A percentile compares a stretch with the other conserved stretches of the same genome.
phyloP scores from a whole-genome alignment of 2,329 filamentous ascomycete species.

The Venturia effusa region DNA sequence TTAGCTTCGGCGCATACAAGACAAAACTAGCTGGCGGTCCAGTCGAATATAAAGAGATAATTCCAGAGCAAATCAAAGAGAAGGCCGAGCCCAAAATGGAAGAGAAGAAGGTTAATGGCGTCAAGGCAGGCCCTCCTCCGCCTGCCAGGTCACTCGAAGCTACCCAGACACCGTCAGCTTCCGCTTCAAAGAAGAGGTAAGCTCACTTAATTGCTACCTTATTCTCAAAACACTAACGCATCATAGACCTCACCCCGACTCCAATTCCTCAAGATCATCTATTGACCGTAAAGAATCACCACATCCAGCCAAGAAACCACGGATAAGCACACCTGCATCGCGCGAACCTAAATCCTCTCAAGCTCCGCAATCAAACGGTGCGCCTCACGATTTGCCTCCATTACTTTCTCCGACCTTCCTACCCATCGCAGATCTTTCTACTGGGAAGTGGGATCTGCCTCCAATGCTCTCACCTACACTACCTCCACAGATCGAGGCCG shows the following conservation, averaged over 20 bases:
- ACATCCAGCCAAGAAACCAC: slow-evolving; percentile 28
- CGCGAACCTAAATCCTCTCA: slow-evolving; percentile 18
- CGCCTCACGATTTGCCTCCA: slow-evolving; percentile 25
- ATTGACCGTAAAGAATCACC: slow-evolving; percentile 15
- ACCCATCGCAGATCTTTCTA: slow-evolving; percentile 28
- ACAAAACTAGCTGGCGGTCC: slow-evolving; percentile 38
- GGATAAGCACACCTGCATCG: slow-evolving; percentile 29
- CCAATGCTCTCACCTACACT: slow-evolving; percentile 47
- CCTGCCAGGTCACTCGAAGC: background rate
- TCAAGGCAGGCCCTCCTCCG: background rate
- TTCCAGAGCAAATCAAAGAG: slow-evolving; percentile 12
- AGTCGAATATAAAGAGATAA: slow-evolving; percentile 19
- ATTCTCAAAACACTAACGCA: background rate
- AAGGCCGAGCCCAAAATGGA: slow-evolving; percentile 4
- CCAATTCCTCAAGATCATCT: slow-evolving; percentile 4
- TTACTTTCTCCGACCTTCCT: slow-evolving; percentile 21
- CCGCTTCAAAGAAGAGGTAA: slow-evolving; percentile 1
- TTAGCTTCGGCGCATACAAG: slow-evolving; percentile 51
- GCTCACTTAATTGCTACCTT: background rate
- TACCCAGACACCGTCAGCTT: background rate
- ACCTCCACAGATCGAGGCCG: slow-evolving; percentile 43
- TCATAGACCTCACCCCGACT: background rate
- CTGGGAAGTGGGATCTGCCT: slow-evolving; percentile 32
- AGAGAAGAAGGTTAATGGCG: background rate
- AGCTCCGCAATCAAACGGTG: background rate